Conservation (phyloP, 768 basidiomycete species). For the Naematelia aurantialba region DNA sequence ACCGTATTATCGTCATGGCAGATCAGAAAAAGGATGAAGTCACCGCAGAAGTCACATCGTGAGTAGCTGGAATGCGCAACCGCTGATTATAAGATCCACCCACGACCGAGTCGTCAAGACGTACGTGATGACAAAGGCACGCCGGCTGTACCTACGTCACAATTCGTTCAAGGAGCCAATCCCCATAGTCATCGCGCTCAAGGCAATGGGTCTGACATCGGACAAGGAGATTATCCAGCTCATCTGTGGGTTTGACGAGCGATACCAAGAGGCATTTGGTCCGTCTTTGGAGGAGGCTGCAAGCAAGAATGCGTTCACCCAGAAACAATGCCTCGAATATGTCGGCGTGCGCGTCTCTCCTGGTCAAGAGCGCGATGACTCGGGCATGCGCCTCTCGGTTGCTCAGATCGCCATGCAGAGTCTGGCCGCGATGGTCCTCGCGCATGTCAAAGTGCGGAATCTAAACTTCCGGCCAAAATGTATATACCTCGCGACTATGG, state of each 20-base stretch:
- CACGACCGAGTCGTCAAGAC: constrained; percentile 83
- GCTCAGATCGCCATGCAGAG: constrained; percentile 93
- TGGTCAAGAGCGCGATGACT: constrained; percentile 57
- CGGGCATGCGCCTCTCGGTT: constrained; percentile 52
- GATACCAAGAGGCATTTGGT: constrained; percentile 79
- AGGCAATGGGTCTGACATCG: constrained; percentile 91
- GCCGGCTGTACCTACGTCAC: constrained; percentile 91
- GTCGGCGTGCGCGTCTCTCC: constrained; percentile 86
- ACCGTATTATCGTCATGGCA: constrained; percentile 96
- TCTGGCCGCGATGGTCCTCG: constrained; percentile 93
- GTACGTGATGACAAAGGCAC: constrained; percentile 91
- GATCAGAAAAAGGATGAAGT: constrained; percentile 84
- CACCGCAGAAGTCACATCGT: constrained; percentile 95
- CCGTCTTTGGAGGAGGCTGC: constrained; percentile 92
- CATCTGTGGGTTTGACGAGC: constrained; percentile 85
- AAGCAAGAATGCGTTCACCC: constrained; percentile 65
- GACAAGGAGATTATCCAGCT: constrained; percentile 96
- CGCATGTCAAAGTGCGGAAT: constrained; percentile 86
- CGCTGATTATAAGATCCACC: constrained; percentile 58
- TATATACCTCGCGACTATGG: constrained; percentile 97
- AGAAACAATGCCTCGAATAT: constrained; percentile 89
- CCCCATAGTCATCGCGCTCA: constrained; percentile 90
- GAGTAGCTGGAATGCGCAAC: constrained; percentile 56
- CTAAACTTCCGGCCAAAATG: constrained; percentile 90
- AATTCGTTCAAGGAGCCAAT: constrained; percentile 97